These are phyloP conservation scores for Peltaster fructicola DNA, from an alignment of 2,329 filamentous ascomycete genomes.

Conservation along the genomic window DNA sequence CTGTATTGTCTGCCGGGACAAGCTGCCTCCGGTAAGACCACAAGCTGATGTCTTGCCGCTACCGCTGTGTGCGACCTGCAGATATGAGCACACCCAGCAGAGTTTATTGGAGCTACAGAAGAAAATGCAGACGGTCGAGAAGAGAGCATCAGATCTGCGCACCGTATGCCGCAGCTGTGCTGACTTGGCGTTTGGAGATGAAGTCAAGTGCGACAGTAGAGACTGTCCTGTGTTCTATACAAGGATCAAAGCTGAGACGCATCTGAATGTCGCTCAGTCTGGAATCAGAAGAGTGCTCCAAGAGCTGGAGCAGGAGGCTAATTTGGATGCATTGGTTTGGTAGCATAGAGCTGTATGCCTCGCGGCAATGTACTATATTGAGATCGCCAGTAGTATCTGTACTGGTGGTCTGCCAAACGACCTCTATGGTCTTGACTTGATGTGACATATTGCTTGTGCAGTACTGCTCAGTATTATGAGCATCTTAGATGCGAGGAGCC, in stretches of 20 bases:
- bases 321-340: too few species aligned
- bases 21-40: slow-evolving; percentile 30
- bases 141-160: slow-evolving; percentile 44
- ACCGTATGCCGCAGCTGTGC: slow-evolving; percentile 67
- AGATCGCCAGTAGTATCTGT: too few species aligned
- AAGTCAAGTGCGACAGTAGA: slow-evolving; percentile 72
- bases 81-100: slow-evolving; percentile 30
- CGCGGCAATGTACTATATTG: too few species aligned
- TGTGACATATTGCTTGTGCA: too few species aligned
- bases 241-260: slow-evolving; percentile 43
- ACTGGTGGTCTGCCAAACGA: too few species aligned
- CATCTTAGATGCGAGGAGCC: too few species aligned
- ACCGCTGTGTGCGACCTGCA: slow-evolving; percentile 43
- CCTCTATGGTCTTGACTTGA: too few species aligned
- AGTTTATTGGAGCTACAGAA: slow-evolving; percentile 48
- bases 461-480: too few species aligned
- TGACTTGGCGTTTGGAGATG: slow-evolving; percentile 52
- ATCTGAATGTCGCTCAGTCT: slow-evolving; percentile 21
- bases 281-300: slow-evolving; percentile 25
- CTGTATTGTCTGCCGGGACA: slow-evolving; percentile 58
- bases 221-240: slow-evolving; percentile 90
- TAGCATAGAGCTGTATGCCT: too few species aligned
- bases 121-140: slow-evolving; percentile 45
- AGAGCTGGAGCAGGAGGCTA: slow-evolving; percentile 21
- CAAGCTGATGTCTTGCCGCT: slow-evolving; percentile 10